Base-by-base conservation (phyloP, 192 early-diverging fungal species). In the Backusella macrospora region DNA sequence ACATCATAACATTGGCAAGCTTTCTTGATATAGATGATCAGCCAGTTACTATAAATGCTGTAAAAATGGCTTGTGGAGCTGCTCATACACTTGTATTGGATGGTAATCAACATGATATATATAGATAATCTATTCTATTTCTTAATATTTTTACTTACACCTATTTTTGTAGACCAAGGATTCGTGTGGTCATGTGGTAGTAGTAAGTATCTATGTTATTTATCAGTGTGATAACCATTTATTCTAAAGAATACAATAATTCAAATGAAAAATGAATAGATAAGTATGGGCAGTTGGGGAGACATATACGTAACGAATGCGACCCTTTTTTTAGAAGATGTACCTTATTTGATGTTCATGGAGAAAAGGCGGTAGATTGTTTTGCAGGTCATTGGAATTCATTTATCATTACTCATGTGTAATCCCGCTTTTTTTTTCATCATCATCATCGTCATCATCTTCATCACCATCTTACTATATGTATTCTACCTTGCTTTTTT, bases 41-140 rank as follows among this genome's bases (percentile, higher is more conserved):
- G 8, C 40, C 38, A 3, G 62, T 72, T 14, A 40, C 63, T 1
- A 23, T 65, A 1, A 34, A 65, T 64, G 71, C 62, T 3, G 13
- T 72, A 15, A 46, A 72, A 37, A 39, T 63, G 9, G 62, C 6
- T 18, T 72, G 71, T 72, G 71, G 71, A n/a, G 21, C 44, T 7
- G 26, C 55, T 4, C 71, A 72, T 37, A 72, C 71, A 16, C 10
- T 72, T 39, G 71, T 64, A 48, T 18, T 72, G 42, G 71, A 72
- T 72, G 71, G 59, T 72, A 64, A 7, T 4, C 9, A 26, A 46
- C 13, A 14, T 26, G 2, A 46, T 34, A n/a, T 37, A 3, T 34
- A 29, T 55, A 23, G 18, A 18, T 18, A 18, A 49, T 37, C 14
- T 18, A 26, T 34, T 37, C 8, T 21, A 34, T 12, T n/a, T n/a